phyloP scores from a whole-genome alignment of 208 protist species.

The Crithidia brevicula region DNA sequence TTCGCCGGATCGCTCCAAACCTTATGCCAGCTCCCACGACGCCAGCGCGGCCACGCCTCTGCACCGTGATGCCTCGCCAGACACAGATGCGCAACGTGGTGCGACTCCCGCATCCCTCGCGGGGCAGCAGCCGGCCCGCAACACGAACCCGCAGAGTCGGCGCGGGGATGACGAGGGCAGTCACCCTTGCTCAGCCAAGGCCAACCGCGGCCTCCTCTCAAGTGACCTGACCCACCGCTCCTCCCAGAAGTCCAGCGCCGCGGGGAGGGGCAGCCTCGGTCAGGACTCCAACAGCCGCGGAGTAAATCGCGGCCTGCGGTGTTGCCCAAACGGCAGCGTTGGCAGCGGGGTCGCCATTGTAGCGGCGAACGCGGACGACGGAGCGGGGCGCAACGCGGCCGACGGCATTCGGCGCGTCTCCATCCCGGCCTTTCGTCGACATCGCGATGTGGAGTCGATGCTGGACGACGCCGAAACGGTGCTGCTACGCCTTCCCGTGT shows the following conservation, averaged over 20 bases:
- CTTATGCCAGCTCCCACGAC: background rate
- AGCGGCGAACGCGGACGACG: background rate
- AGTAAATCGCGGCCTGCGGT: background rate
- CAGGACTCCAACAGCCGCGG: background rate
- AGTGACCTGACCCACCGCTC: conserved; percentile 7
- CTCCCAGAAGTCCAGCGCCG: background rate
- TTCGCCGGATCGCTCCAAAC: background rate
- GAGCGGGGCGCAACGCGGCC: background rate
- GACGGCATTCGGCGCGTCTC: background rate
- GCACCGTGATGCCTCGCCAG: background rate
- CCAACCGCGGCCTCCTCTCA: conserved; percentile 8
- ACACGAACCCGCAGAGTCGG: background rate
- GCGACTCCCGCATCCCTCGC: no score
- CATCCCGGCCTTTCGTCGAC: conserved; percentile 19
- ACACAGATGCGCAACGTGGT: background rate
- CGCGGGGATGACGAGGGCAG: background rate
- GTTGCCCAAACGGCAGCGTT: background rate
- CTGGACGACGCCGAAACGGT: conserved; percentile 28
- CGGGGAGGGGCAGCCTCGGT: background rate
- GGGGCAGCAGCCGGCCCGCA: background rate
- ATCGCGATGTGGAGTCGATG: conserved; percentile 26
- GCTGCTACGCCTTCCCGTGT: conserved; percentile 9
- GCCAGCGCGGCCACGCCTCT: background rate
- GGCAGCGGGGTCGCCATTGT: background rate
- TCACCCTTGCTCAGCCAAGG: background rate